A percentile compares a stretch with the other conserved stretches of the same genome.
phyloP scores from a whole-genome alignment of 495 filamentous ascomycete species.

The Zalerion maritima region DNA sequence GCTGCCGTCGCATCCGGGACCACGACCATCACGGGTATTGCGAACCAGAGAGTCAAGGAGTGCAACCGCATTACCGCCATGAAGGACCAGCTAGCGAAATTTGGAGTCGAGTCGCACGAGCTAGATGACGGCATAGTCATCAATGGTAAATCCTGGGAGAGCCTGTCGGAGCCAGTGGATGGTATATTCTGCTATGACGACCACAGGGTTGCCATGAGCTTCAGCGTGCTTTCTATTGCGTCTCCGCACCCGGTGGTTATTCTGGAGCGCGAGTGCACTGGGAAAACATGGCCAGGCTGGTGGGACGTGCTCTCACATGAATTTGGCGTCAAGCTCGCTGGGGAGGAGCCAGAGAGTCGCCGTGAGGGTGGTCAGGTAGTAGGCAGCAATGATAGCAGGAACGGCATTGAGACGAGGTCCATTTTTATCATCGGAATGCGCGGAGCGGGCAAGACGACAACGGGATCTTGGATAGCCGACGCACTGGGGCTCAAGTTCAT shows the following conservation, averaged over 20 bases:
- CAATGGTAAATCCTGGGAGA: constrained; percentile 47
- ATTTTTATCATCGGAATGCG: constrained; percentile 96
- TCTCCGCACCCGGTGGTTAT: constrained; percentile 66
- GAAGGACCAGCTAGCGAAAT: constrained; percentile 93
- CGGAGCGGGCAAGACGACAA: constrained; percentile 91
- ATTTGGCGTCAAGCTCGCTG: constrained; percentile 61
- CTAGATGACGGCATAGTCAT: constrained; percentile 88
- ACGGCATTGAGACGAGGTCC: constrained; percentile 33
- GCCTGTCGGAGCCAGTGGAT: constrained; percentile 43
- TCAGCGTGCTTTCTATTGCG: constrained; percentile 72
- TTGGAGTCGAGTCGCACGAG: constrained; percentile 75
- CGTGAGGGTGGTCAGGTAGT: too few relatives aligned
- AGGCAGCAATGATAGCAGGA: constrained; percentile 11
- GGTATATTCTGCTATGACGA: constrained; percentile 94
- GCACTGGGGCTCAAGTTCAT: constrained; percentile 63
- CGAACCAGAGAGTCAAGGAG: constrained; percentile 98
- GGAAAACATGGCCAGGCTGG: constrained; percentile 99
- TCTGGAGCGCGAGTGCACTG: constrained; percentile 78
- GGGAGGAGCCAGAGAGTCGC: constrained; percentile 46
- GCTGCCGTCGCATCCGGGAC: constrained; percentile 79
- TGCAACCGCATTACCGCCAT: constrained; percentile 95
- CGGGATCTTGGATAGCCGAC: constrained; percentile 66
- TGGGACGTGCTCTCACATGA: constrained; percentile 75
- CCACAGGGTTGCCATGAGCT: constrained; percentile 96
- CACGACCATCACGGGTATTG: constrained; percentile 82